Conservation (phyloP, 176 grass and related monocot genomes). For the Typha latifolia region DNA sequence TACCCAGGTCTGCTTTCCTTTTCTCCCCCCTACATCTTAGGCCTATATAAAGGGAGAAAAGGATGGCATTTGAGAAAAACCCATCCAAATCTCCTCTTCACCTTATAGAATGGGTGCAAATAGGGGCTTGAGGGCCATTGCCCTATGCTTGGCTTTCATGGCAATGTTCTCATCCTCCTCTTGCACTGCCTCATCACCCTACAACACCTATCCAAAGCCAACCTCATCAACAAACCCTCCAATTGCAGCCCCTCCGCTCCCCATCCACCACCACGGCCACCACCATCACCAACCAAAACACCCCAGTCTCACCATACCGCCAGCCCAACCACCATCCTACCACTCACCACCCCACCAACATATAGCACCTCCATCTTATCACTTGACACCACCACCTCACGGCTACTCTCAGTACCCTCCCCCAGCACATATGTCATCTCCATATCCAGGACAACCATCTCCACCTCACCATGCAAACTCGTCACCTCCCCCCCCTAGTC, state of each 20-base stretch:
- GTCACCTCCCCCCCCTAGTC: neutral
- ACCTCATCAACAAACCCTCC: neutral
- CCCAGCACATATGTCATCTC: neutral
- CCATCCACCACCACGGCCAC: neutral
- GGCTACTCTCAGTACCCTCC: neutral
- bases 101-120: neutral
- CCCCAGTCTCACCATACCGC: neutral
- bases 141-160: conserved; percentile 9
- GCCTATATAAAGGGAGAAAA: neutral
- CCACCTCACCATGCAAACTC: neutral
- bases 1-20: neutral
- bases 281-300: neutral
- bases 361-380: neutral
- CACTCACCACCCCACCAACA: neutral
- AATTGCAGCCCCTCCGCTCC: neutral
- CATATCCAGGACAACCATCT: neutral
- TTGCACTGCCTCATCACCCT: neutral
- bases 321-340: neutral
- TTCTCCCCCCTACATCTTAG: too few species aligned
- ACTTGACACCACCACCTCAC: neutral
- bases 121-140: neutral
- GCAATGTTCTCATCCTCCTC: conserved; percentile 5
- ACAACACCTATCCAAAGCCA: neutral
- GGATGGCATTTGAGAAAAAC: neutral
- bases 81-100: too few species aligned